A percentile compares a stretch with the other conserved stretches of the same genome.
phyloP scores from a whole-genome alignment of 805 yeast genomes.

The Spathaspora sp. region DNA sequence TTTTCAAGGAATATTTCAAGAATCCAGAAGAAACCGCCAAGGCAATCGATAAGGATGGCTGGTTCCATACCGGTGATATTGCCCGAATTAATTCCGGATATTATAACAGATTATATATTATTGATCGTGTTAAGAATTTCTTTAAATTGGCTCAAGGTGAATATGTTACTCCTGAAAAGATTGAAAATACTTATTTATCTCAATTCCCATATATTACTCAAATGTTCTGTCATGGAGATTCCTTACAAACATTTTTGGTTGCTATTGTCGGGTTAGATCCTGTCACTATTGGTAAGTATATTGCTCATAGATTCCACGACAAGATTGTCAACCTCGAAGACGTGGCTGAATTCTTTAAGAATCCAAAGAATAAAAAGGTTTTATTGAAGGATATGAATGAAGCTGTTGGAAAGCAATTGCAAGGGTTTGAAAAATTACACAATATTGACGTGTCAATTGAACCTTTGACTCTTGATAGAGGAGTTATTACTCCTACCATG shows the following conservation, averaged over 20 bases:
- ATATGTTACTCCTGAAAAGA: constrained; percentile 41
- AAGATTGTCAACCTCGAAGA: constrained; percentile 11
- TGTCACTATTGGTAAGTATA: constrained; percentile 14
- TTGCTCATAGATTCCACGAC: constrained; percentile 12
- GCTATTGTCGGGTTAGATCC: constrained; percentile 27
- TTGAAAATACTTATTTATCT: constrained; percentile 31
- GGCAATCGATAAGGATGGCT: constrained; percentile 44
- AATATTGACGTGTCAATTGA: constrained; percentile 34
- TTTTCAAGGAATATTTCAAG: constrained; percentile 48
- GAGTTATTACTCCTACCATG: constrained; percentile 41
- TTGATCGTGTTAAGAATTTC: constrained; percentile 48
- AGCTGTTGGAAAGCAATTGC: constrained; percentile 18
- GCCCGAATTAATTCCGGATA: constrained; percentile 18
- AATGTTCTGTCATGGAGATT: constrained; percentile 32
- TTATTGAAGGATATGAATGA: constrained; percentile 22
- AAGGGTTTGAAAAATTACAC: constrained; percentile 37
- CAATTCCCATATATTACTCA: constrained; percentile 25
- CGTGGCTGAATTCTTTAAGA: constrained; percentile 19
- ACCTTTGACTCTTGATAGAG: constrained; percentile 35
- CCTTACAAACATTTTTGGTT: constrained; percentile 23
- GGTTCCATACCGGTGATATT: constrained; percentile 60
- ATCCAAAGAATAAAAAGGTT: constrained; percentile 15
- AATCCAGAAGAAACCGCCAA: constrained; percentile 46
- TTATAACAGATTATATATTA: constrained; percentile 37
- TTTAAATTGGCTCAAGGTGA: constrained; percentile 43